Evolutionary conservation across 2,329 filamentous ascomycete species (phyloP), one percentile per base, ranked within the genome.

Genomic region (Fusarium floridanum): DNA sequence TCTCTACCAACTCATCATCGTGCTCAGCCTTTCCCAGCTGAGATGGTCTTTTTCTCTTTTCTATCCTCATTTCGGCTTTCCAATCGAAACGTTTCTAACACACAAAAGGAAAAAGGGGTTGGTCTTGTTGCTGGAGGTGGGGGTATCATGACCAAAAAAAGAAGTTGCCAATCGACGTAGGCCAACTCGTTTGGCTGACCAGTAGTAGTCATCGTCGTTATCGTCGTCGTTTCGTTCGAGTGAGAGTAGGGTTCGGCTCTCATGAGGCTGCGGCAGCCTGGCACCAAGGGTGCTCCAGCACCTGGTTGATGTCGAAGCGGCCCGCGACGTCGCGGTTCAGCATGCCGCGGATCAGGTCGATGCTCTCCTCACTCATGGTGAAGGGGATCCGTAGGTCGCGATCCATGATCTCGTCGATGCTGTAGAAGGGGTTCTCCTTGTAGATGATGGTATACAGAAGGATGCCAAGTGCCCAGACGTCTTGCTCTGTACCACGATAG

Each of bases 381-480:
- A 94, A 98, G 0, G 97, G 97, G 32, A 99, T 92, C 57, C 97
- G 91, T 68, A 99, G 87, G 78, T 98, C 96, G 80, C 96, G 95
- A 82, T 99, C 97, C 90, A 98, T 97, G 80, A 99, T 99, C 86
- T 99, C 97, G 83, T 99, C 97, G 79, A 98, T 97, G 83, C 94
- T 97, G 88, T 98, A 98, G 83, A 98, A 99, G 1, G 97, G 96
- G 81, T 99, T 99, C 85, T 99, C 97, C 85, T 98, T 99, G 89
- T 99, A 99, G 80, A 98, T 93, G 80, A 99, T 98, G 32, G 97
- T 99, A 86, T 99, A 99, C 16, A 99, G 90, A 29, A 99, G 89
- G 79, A 99, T 98, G 27, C 97, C 97, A 17, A 99, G 89, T 1
- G 97, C 97, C 97, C 97, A 99, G 34, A 99, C 95, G 80, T 99